Conservation (phyloP, 495 filamentous ascomycete genomes). For the Xylaria palmicola region DNA sequence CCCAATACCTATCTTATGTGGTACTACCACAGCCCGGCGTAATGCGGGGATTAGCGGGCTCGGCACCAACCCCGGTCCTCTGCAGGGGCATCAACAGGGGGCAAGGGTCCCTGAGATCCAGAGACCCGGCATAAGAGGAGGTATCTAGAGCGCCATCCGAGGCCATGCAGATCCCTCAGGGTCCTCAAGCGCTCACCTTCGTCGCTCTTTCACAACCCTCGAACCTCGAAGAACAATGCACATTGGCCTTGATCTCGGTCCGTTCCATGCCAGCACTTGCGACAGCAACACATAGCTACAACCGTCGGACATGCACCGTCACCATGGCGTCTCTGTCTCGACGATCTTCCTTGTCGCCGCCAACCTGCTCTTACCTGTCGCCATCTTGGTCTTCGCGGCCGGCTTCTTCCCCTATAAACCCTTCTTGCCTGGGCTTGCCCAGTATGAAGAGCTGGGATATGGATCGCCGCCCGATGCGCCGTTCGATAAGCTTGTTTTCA, state of each 20-base stretch:
- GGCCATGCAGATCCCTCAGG: too few species aligned
- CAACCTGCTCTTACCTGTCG: constrained; percentile 75
- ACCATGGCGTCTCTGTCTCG: constrained; percentile 35
- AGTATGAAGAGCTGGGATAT: constrained; percentile 52
- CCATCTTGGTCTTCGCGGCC: constrained; percentile 78
- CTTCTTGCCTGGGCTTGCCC: constrained; percentile 78
- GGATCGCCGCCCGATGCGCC: constrained; percentile 55
- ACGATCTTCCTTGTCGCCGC: constrained; percentile 54
- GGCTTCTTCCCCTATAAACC: constrained; percentile 99
- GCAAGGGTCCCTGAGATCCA: background rate
- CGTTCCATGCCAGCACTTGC: constrained; percentile 3
- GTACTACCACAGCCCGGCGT: background rate
- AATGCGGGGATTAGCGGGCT: background rate
- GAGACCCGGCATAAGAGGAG: background rate
- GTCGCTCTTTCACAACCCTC: background rate
- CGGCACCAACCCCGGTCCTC: background rate
- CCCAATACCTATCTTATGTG: too few species aligned
- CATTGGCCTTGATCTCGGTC: background rate
- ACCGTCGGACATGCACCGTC: constrained; percentile 27
- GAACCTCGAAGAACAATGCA: background rate
- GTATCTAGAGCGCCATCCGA: too few species aligned
- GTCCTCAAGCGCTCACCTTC: background rate
- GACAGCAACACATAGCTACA: background rate
- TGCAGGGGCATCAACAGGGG: background rate
- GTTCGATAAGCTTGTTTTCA: constrained; percentile 91